Evolutionary conservation across 2,329 filamentous ascomycete species (phyloP), one percentile per base, ranked within the genome.

Genomic region (Aulographum hederae): DNA sequence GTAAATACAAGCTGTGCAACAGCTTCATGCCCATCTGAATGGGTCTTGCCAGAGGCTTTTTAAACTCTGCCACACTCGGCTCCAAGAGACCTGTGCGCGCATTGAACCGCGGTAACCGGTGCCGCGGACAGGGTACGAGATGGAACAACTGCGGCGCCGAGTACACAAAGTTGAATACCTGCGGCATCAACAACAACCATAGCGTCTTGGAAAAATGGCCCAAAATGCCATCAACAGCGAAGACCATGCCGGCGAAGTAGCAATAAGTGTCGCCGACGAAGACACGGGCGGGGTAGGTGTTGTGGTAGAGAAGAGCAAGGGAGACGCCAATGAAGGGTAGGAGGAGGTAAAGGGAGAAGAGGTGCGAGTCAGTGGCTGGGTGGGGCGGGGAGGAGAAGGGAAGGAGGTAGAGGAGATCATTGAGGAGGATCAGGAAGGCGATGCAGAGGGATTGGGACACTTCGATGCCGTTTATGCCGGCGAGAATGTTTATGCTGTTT

Each of bases 241-340:
- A 98, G 25, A 95, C 80, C 84, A 98, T 98, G 42, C 89, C 89
- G 1, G 89, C 89, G 54, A 98, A 94, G 59, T 98, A 98, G 66
- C 89, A 98, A 65, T 95, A 98, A 3, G 89, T 98, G 55, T 98
- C 89, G 34, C 89, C 89, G 6, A 95, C 86, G 47, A 98, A 98
- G 6, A 95, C 89, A 45, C 73, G 75, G 16, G 86, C 82, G 0
- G 89, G 89, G 50, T 84, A 98, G 80, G 84, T 91, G 56, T 98
- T 98, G 61, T 98, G 85, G 50, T 59, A 71, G 47, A 89, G 69
- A 12, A 98, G 66, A 6, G 89, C 89, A 31, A 78, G 56, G 5
- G 84, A 94, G 33, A 94, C 89, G 31, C 84, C 89, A 37, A 95
- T 68, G 61, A 95, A 95, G 12, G 89, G 89, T 12, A 95, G 67